Percentiles rank a stretch among this genome's conserved stretches.
Evolutionary conservation across 441 rosid genomes (phyloP).

Genomic region (Biscutella laevigata): DNA sequence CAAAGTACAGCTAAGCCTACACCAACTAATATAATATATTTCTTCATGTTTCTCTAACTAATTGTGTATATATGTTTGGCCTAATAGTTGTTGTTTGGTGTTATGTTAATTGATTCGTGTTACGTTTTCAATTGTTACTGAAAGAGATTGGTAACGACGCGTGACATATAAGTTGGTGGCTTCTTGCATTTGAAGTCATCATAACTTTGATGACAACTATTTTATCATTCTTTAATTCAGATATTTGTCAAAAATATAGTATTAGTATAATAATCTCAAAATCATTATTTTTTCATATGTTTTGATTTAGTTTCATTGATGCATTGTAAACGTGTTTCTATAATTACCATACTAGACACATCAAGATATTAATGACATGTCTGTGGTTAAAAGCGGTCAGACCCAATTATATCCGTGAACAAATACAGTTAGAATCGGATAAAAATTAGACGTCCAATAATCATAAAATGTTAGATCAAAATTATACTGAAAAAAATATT

Average conservation of each 20-base stretch:
- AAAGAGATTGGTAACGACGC: too few relatives aligned
- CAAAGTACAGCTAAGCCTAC: slow-evolving; percentile 21
- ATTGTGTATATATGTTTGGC: slow-evolving; percentile 4
- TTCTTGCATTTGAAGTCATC: slow-evolving; percentile 17
- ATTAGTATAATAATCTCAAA: not conserved
- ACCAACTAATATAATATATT: slow-evolving; percentile 8
- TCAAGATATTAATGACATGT: too few relatives aligned
- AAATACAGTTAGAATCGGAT: too few relatives aligned
- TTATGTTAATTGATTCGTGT: slow-evolving; percentile 1
- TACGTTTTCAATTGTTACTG: too few relatives aligned
- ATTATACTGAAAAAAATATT: too few relatives aligned
- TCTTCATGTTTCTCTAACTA: slow-evolving; percentile 9
- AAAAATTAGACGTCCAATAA: too few relatives aligned
- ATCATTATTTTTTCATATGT: not conserved
- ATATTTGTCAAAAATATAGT: not conserved
- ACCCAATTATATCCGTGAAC: too few relatives aligned
- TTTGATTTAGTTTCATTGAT: not conserved
- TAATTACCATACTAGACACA: too few relatives aligned
- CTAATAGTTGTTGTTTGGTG: slow-evolving; percentile 19
- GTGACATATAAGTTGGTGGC: too few relatives aligned
- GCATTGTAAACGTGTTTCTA: not conserved
- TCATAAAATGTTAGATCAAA: too few relatives aligned
- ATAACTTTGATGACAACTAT: slow-evolving; percentile 2
- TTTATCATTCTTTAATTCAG: slow-evolving; percentile 9
- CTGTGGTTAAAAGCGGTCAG: too few relatives aligned